Conservation (phyloP, 768 basidiomycete species). For the Lyophyllum semitale region DNA sequence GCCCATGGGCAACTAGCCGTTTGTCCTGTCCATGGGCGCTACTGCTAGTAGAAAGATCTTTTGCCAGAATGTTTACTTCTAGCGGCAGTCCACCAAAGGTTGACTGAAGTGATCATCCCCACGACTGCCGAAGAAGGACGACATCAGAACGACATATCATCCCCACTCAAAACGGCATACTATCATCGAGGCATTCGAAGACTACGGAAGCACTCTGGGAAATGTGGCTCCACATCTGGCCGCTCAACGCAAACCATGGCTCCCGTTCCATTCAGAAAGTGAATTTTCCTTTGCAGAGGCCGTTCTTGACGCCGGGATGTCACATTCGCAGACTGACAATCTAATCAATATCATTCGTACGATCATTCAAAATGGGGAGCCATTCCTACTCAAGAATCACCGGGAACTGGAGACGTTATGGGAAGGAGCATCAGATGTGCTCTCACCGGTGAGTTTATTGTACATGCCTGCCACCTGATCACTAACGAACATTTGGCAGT, state of each 20-base stretch:
- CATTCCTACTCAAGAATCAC: slow-evolving; percentile 20
- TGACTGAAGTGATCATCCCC: too few relatives aligned
- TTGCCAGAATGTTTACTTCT: too few relatives aligned
- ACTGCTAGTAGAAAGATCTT: too few relatives aligned
- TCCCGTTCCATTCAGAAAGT: slow-evolving; percentile 24
- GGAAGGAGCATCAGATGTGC: slow-evolving; percentile 4
- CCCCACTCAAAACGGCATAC: not conserved
- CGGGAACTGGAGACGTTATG: slow-evolving; percentile 21
- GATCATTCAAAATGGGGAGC: not conserved
- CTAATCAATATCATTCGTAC: slow-evolving; percentile 22
- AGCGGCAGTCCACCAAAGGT: too few relatives aligned
- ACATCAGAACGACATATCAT: slow-evolving; percentile 16
- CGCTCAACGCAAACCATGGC: slow-evolving; percentile 23
- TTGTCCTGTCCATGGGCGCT: too few relatives aligned
- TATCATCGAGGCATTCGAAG: slow-evolving; percentile 7
- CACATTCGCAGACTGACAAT: slow-evolving; percentile 11
- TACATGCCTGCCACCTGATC: too few relatives aligned
- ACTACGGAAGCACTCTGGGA: not conserved
- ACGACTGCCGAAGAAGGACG: too few relatives aligned
- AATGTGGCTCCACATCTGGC: not conserved
- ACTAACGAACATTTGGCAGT: too few relatives aligned
- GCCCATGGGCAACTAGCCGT: too few relatives aligned
- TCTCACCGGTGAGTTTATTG: too few relatives aligned
- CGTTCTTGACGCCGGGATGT: slow-evolving; percentile 20
- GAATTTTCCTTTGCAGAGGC: slow-evolving; percentile 34